Evolutionary conservation across 805 yeast species (phyloP), one percentile per base, ranked within the genome.

Genomic region (Hanseniaspora hatyaiensis): DNA sequence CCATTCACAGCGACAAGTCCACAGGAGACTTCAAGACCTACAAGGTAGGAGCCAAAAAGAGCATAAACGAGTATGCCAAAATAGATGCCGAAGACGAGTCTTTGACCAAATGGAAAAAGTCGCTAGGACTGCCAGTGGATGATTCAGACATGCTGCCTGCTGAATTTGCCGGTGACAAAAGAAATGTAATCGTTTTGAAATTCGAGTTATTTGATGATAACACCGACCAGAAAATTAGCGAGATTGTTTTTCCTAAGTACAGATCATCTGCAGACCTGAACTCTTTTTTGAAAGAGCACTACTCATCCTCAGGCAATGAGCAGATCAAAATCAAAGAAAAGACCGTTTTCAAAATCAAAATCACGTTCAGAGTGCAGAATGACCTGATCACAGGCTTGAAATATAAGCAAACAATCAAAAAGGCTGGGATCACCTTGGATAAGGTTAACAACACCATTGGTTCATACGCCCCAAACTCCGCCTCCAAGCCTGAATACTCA

Each of bases 21-120:
- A 61, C 62, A 8, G 64, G 61, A 22, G 53, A 55, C 24, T 41
- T 48, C 19, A 48, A 63, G 41, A 55, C 51, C 8, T 64, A 64
- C 50, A 60, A 57, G 40, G 65, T 69, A 12, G 53, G 67, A 4
- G 72, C 66, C 16, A 75, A 87, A 67, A 86, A 86, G 59, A 81
- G 94, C 15, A 73, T 87, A 34, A 86, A 75, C 36, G 95, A 87
- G 60, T 87, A 87, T 64, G 76, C 80, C 48, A 73, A 79, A 49
- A 65, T 87, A 54, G 96, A 87, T 60, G 89, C 89, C 11, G 82
- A 86, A 56, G 96, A 87, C 61, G 95, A 85, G 64, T 81, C 94
- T 15, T 70, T 87, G 53, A 83, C 81, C 52, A 84, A 83, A 63
- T 87, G 96, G 96, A 88, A 88, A 63, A 83, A 78, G 50, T 82